Evolutionary conservation across 2,329 filamentous ascomycete species (phyloP).

Genomic region (Trichophyton mentagrophytes): DNA sequence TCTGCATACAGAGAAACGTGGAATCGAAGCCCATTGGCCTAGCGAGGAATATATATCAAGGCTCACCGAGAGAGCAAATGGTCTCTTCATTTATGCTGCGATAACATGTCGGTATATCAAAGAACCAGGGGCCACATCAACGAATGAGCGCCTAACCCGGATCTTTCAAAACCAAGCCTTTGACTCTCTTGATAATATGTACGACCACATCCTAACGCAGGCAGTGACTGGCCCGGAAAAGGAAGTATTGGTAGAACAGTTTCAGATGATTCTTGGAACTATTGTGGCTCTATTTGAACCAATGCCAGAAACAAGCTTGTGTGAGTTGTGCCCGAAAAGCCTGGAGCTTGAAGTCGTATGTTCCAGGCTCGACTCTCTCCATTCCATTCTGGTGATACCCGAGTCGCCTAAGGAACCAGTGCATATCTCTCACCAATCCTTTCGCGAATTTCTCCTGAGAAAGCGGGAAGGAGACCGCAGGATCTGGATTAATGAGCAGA

Average conservation of each 20-base stretch:
- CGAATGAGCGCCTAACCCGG: neutral
- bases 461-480: neutral
- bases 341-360: constrained; percentile 5
- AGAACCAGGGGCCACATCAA: neutral
- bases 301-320: constrained; percentile 14
- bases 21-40: neutral
- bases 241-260: constrained; percentile 12
- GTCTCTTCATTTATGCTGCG: constrained; percentile 8
- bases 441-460: constrained; percentile 19
- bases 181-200: constrained; percentile 14
- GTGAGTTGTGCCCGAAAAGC: neutral
- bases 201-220: neutral
- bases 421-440: constrained; percentile 20
- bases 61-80: neutral
- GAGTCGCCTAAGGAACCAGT: constrained; percentile 8
- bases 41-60: neutral
- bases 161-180: constrained; percentile 9
- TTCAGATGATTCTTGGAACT: constrained; percentile 16
- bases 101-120: constrained; percentile 18
- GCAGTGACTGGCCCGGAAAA: constrained; percentile 10
- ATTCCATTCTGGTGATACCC: constrained; percentile 16
- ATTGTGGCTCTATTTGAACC: constrained; percentile 17
- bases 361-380: constrained; percentile 11
- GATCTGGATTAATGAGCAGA: constrained; percentile 14
- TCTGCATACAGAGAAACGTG: neutral